A percentile compares a stretch with the other conserved stretches of the same genome.
These are phyloP conservation scores for Dendrocalamus latiflorus DNA, from an alignment of 202 grass and related monocot species.

Conservation along the genomic window DNA sequence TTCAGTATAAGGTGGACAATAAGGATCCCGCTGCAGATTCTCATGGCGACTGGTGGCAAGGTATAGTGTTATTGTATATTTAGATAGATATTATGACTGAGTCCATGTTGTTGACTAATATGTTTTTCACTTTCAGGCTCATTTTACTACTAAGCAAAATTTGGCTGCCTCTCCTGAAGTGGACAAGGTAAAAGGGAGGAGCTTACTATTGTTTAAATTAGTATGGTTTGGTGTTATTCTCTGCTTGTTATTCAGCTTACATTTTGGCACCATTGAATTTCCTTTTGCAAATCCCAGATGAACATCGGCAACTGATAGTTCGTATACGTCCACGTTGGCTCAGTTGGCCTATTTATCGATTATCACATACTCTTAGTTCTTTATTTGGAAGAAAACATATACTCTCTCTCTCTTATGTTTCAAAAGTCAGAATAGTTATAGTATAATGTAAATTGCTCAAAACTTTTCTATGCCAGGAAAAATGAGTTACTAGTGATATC, in stretches of 20 bases:
- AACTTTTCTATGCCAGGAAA: not conserved
- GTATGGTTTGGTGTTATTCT: not conserved
- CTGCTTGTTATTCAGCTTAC: not conserved
- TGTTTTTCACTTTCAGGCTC: slow-evolving; percentile 52
- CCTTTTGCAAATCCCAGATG: not conserved
- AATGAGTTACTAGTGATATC: slow-evolving; percentile 2
- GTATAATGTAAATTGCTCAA: not conserved
- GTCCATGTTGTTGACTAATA: slow-evolving; percentile 10
- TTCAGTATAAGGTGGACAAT: slow-evolving; percentile 56
- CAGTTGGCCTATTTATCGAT: not conserved
- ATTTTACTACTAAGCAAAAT: slow-evolving; percentile 71
- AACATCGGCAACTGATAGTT: not conserved
- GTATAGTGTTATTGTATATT: slow-evolving; percentile 43
- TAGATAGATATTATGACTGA: not conserved
- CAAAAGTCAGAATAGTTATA: slow-evolving; percentile 20
- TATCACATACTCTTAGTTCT: not conserved
- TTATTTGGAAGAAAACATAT: not conserved
- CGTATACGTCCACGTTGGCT: not conserved
- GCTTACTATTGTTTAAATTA: not conserved
- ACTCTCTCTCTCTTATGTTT: not conserved
- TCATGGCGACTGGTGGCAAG: slow-evolving; percentile 99
- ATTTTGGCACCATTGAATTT: not conserved
- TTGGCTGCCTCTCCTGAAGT: slow-evolving; percentile 1
- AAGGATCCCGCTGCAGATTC: slow-evolving; percentile 58
- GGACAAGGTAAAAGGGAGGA: slow-evolving; percentile 34